Evolutionary conservation across 2,329 filamentous ascomycete genomes (phyloP).

Genomic region (Fusarium clavum): DNA sequence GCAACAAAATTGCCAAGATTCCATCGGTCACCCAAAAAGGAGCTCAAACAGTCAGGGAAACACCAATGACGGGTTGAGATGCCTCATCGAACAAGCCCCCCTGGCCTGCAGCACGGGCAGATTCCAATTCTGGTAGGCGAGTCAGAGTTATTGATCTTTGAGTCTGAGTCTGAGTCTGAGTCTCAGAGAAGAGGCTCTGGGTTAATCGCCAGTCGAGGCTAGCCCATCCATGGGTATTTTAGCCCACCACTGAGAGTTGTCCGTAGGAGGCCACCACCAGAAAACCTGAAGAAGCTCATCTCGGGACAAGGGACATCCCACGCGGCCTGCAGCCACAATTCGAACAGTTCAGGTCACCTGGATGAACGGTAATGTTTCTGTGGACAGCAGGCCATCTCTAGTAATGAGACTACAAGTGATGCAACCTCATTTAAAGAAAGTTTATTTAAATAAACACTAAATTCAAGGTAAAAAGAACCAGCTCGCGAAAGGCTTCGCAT

Average conservation of each 20-base stretch:
- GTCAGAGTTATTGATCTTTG: slow-evolving; percentile 4
- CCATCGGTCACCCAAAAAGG: slow-evolving; percentile 22
- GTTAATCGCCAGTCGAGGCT: slow-evolving; percentile 16
- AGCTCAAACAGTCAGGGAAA: slow-evolving; percentile 9
- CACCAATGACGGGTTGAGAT: background rate
- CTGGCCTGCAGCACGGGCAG: slow-evolving; percentile 3
- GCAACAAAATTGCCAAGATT: background rate
- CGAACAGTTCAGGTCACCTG: slow-evolving; percentile 6
- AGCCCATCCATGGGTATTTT: slow-evolving; percentile 23
- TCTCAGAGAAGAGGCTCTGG: background rate
- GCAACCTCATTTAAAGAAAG: background rate
- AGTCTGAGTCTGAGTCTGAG: background rate
- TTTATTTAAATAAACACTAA: background rate
- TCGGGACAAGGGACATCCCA: slow-evolving; percentile 25
- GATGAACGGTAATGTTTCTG: background rate
- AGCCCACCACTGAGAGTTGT: slow-evolving; percentile 23
- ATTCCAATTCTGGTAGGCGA: slow-evolving; percentile 22
- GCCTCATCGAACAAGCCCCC: background rate
- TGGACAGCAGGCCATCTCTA: background rate
- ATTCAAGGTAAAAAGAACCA: background rate
- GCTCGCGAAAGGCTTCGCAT: slow-evolving; percentile 19
- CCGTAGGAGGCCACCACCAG: background rate
- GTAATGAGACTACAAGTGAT: background rate
- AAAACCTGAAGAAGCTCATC: slow-evolving; percentile 20
- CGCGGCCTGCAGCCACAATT: slow-evolving; percentile 9